phyloP scores from a whole-genome alignment of 2,329 filamentous ascomycete species.

The Dactylellina cionopaga region DNA sequence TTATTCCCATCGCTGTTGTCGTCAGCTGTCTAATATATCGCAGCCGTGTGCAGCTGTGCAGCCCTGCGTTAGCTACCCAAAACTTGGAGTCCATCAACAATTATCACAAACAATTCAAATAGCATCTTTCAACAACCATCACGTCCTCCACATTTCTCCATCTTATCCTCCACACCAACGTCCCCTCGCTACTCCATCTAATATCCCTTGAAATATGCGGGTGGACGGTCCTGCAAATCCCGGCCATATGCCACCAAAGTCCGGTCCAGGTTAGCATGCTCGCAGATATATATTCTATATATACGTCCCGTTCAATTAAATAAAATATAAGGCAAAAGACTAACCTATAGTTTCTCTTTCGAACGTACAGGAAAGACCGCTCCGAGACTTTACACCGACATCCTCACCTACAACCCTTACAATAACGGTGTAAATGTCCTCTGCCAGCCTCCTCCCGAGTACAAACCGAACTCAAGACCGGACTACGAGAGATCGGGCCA shows the following conservation, averaged over 20 bases:
- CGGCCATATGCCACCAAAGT: neutral
- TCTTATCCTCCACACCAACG: neutral
- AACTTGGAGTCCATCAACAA: no score
- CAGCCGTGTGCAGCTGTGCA: no score
- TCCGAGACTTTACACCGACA: constrained; percentile 63
- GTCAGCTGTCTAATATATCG: neutral
- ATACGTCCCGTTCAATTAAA: no score
- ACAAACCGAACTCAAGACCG: constrained; percentile 20
- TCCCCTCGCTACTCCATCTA: neutral
- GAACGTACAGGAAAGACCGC: constrained; percentile 64
- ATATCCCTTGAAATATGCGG: neutral
- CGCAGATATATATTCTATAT: no score
- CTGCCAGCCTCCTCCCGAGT: constrained; percentile 68
- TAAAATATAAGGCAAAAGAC: no score
- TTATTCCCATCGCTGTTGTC: neutral
- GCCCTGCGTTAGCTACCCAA: no score
- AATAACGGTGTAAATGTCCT: constrained; percentile 69
- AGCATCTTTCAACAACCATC: neutral
- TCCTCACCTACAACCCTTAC: constrained; percentile 66
- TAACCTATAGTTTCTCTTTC: neutral
- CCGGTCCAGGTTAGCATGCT: constrained; percentile 7
- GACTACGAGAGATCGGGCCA: constrained; percentile 63
- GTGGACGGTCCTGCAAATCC: constrained; percentile 5
- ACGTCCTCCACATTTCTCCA: neutral
- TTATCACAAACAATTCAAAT: no score